phyloP scores from a whole-genome alignment of 495 filamentous ascomycete species.

The Neurospora sp. region DNA sequence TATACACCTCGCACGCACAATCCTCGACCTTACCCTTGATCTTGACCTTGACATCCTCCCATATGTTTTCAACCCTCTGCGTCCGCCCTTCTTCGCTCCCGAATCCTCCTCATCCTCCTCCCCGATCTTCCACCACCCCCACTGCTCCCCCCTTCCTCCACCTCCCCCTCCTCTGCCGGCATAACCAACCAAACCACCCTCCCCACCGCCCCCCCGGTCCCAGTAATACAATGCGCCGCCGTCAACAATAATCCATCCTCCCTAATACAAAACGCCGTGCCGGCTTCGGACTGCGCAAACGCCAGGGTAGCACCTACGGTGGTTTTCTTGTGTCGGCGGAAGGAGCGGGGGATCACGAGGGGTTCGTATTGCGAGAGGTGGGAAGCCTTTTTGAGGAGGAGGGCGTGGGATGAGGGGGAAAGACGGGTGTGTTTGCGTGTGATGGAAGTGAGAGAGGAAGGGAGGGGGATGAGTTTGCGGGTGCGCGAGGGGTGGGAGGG shows the following conservation, averaged over 20 bases:
- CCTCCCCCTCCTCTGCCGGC: neutral
- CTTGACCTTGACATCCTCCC: conserved; percentile 2
- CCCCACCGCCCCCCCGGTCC: conserved; percentile 2
- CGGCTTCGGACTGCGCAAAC: conserved; percentile 38
- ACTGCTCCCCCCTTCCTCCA: neutral
- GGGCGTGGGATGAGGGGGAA: conserved; percentile 3
- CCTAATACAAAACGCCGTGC: conserved; percentile 38
- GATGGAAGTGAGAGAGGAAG: neutral
- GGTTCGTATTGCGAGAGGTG: conserved; percentile 5
- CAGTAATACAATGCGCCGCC: conserved; percentile 38
- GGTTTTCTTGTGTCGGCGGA: neutral
- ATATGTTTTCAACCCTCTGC: neutral
- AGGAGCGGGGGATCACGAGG: neutral
- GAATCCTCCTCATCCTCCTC: neutral
- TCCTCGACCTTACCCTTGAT: conserved; percentile 6
- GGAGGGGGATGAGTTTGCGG: neutral
- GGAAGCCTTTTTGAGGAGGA: conserved; percentile 12
- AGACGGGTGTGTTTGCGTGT: neutral
- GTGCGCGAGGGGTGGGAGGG: neutral
- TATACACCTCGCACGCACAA: conserved; percentile 26
- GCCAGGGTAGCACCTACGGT: conserved; percentile 29
- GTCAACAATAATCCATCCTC: conserved; percentile 33
- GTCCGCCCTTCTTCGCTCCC: neutral
- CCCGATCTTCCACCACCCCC: no score
- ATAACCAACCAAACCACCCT: neutral